phyloP scores from a whole-genome alignment of 139 green algal species.

The Asterochloris sp. region DNA sequence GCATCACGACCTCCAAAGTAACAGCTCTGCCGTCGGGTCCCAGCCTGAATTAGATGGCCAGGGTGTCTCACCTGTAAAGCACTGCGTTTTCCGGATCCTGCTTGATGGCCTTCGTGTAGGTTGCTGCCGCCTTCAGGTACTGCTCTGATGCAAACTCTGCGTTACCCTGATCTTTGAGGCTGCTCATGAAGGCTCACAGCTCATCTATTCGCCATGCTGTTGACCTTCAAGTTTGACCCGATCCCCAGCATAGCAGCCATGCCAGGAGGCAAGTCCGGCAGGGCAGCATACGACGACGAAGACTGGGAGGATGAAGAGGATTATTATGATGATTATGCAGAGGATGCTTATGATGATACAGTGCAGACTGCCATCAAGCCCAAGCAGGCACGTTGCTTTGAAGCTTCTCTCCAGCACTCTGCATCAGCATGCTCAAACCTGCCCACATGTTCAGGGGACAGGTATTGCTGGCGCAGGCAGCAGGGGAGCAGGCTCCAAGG shows the following conservation, averaged over 20 bases:
- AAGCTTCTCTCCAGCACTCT: too few relatives aligned
- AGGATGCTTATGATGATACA: conserved; percentile 23
- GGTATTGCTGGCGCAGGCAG: too few relatives aligned
- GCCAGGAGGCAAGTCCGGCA: conserved; percentile 1
- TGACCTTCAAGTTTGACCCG: not conserved
- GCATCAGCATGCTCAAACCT: too few relatives aligned
- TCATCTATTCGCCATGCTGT: not conserved
- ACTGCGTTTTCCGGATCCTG: conserved; percentile 63
- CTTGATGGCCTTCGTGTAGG: conserved; percentile 89
- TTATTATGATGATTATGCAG: conserved; percentile 53
- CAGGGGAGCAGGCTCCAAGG: too few relatives aligned
- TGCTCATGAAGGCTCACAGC: not conserved
- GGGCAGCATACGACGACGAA: not conserved
- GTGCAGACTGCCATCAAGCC: too few relatives aligned
- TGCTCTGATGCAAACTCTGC: conserved; percentile 60
- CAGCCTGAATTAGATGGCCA: not conserved
- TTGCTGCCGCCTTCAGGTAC: conserved; percentile 80
- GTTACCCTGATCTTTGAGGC: conserved; percentile 80
- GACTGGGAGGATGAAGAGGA: conserved; percentile 52
- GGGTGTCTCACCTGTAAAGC: conserved; percentile 65
- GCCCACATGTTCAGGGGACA: too few relatives aligned
- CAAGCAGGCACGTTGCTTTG: too few relatives aligned
- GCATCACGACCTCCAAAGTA: too few relatives aligned
- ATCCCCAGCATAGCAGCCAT: not conserved
- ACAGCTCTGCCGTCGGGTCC: too few relatives aligned